phyloP scores from a whole-genome alignment of 1,139 yeast genomes.

The Kazachstania sp. region DNA sequence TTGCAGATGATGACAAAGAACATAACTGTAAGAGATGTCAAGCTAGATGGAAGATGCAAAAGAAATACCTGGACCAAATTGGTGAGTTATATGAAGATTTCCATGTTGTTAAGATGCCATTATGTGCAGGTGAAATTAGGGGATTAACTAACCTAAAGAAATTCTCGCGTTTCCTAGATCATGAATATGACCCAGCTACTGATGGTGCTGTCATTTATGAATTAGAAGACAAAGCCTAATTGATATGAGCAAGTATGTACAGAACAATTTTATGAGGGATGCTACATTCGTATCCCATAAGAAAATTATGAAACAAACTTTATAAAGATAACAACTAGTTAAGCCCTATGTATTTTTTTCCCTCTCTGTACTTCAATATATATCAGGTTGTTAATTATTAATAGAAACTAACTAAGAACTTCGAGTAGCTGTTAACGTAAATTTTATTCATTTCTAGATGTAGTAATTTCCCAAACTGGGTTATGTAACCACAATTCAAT shows the following conservation, averaged over 20 bases:
- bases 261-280: background rate
- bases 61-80: conserved; percentile 89
- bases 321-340: too few species aligned
- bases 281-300: too few species aligned
- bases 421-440: too few species aligned
- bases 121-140: conserved; percentile 87
- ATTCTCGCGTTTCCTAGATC: conserved; percentile 60
- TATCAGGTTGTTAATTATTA: too few species aligned
- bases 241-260: background rate
- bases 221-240: conserved; percentile 43
- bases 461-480: too few species aligned
- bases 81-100: conserved; percentile 89
- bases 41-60: conserved; percentile 93
- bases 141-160: conserved; percentile 77
- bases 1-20: conserved; percentile 57
- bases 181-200: conserved; percentile 60
- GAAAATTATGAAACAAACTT: too few species aligned
- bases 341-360: background rate
- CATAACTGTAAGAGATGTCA: conserved; percentile 80
- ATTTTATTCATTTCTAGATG: too few species aligned
- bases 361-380: background rate
- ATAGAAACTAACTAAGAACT: too few species aligned
- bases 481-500: too few species aligned
- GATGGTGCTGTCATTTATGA: conserved; percentile 57
- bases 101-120: conserved; percentile 90